Evolutionary conservation across 306 rosid genomes (phyloP).

Genomic region (Prunus mira): DNA sequence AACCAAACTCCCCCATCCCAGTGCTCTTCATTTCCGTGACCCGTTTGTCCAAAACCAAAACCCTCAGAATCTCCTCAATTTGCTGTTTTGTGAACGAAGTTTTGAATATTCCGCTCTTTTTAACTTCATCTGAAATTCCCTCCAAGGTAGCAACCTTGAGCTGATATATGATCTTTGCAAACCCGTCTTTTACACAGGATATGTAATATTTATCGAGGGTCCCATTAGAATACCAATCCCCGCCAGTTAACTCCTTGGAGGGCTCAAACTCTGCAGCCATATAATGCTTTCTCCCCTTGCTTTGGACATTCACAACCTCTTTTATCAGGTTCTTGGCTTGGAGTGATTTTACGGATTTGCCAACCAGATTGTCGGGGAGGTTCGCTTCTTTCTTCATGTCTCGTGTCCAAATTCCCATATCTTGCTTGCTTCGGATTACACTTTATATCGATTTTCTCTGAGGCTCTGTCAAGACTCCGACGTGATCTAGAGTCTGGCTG

Average conservation of each 20-base stretch:
- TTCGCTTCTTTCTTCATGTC: slow-evolving; percentile 58
- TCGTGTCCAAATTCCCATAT: slow-evolving; percentile 58
- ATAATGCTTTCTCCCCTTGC: slow-evolving; percentile 66
- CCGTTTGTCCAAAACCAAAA: slow-evolving; percentile 62
- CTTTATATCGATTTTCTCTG: slow-evolving; percentile 45
- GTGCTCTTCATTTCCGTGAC: slow-evolving; percentile 54
- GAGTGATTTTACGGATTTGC: slow-evolving; percentile 50
- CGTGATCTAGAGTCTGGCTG: slow-evolving; percentile 32
- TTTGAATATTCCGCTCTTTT: slow-evolving; percentile 24
- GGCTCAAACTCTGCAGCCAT: slow-evolving; percentile 73
- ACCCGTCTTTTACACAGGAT: slow-evolving; percentile 30
- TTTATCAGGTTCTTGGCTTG: slow-evolving; percentile 52
- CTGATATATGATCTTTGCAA: slow-evolving; percentile 33
- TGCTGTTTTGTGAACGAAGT: slow-evolving; percentile 40
- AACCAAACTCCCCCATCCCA: slow-evolving; percentile 57
- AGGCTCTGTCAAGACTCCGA: slow-evolving; percentile 37
- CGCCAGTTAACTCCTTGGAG: slow-evolving; percentile 63
- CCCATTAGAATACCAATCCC: slow-evolving; percentile 64
- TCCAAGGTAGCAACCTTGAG: slow-evolving; percentile 53
- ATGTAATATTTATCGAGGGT: slow-evolving; percentile 47
- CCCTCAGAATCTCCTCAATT: slow-evolving; percentile 49
- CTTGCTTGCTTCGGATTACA: slow-evolving; percentile 47
- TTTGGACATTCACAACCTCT: slow-evolving; percentile 56
- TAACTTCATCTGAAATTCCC: slow-evolving; percentile 34
- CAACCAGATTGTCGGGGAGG: slow-evolving; percentile 36